Evolutionary conservation across 768 basidiomycete species (phyloP).

Genomic region (Sarcodon aspratus): DNA sequence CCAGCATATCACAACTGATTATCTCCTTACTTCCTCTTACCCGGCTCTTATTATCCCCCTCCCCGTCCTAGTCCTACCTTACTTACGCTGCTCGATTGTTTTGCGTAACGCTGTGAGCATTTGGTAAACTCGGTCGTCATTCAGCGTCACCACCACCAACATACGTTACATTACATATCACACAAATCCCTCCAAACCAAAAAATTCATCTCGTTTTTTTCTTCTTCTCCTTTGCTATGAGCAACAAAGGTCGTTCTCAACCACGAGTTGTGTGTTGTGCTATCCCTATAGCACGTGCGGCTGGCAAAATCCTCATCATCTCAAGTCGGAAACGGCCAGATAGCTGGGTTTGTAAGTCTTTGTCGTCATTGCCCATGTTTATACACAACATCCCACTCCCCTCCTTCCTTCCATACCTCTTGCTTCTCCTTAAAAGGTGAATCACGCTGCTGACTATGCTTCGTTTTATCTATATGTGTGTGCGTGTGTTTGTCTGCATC

Average conservation of each 20-base stretch:
- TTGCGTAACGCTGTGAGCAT: too few species aligned
- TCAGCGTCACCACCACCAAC: conserved; percentile 1
- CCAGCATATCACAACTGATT: neutral
- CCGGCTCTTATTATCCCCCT: conserved; percentile 1
- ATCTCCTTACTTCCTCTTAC: too few species aligned
- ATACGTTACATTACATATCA: conserved; percentile 1
- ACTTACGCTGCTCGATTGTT: too few species aligned
- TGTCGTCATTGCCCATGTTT: conserved; percentile 4
- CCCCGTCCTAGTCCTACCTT: neutral
- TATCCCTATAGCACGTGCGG: conserved; percentile 67
- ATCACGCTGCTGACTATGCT: conserved; percentile 1
- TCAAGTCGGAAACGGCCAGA: conserved; percentile 77
- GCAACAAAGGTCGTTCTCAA: conserved; percentile 62
- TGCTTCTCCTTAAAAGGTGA: neutral
- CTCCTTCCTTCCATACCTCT: neutral
- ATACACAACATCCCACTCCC: conserved; percentile 5
- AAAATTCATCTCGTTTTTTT: too few species aligned
- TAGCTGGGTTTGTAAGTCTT: conserved; percentile 84
- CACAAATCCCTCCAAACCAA: conserved; percentile 4
- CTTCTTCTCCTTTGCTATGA: too few species aligned
- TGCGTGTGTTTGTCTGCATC: neutral
- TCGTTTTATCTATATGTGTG: neutral
- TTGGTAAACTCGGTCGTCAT: neutral
- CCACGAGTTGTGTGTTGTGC: conserved; percentile 88
- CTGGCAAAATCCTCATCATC: conserved; percentile 71